Base-by-base conservation (phyloP, 306 rosid species). In the Gynostemma pentaphyllum region DNA sequence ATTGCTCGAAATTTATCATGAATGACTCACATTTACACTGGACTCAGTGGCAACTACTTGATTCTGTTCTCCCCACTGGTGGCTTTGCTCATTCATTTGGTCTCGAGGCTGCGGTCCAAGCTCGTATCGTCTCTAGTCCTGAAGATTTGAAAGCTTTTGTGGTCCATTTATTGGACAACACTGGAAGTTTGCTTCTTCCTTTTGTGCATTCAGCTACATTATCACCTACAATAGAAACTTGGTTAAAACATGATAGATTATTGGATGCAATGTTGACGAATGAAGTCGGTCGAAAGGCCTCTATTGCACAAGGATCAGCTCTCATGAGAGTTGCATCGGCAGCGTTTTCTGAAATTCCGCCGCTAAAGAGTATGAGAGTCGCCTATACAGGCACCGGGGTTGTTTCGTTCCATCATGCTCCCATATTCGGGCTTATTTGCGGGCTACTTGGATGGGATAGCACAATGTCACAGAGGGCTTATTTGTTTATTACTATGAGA, bases 41-140 rank as follows among this genome's bases (percentile, higher is more conserved):
- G 92, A 84, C 77, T 71, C 79, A 87, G 51, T 91, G 96, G 96
- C 95, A 87, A 69, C 65, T 83, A 45, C 77, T 87, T 7, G 91
- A 91, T 76, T 91, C 95, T 26, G 76, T 85, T 75, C 87, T 87
- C 37, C 97, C 96, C 3, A 85, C 97, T 0, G 97, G 97, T 27
- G 97, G 97, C 36, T 90, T 90, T 34, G 96, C 95, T 46, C 96
- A 88, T 70, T 88, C 96, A 18, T 76, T 80, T 49, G 89, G 96
- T 67, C 94, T 86, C 27, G 95, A 87, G 76, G 94, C 97, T 23
- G 90, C 95, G 40, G 76, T 85, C 71, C 97, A 87, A 62, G 67
- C 82, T n/a, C 81, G 48, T 50, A 16, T 90, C 13, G 83, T 87
- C 70, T 79, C 87, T 4, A 49, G 69, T 56, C 82, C 86, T 11